Evolutionary conservation across 164 flowering plant species (phyloP), one percentile per base, ranked within the genome.

Genomic region (Malania oleifera): DNA sequence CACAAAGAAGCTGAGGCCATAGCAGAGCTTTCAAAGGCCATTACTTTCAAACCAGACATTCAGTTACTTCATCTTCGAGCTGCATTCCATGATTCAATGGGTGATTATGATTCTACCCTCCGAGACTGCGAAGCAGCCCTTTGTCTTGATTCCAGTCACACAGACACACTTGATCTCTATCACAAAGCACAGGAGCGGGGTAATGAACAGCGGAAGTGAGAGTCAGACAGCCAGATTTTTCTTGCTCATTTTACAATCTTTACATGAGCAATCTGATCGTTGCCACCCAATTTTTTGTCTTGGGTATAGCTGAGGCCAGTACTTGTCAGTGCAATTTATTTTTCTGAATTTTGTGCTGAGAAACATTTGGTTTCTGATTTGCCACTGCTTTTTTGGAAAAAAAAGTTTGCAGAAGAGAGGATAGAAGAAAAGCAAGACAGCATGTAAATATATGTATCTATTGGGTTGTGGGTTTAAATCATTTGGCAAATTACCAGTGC

Each of bases 61-160:
- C 96, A 87, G 67, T 69, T 89, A 54, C 83, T 92, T 15, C 86
- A 89, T 71, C 93, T 89, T 25, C 82, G 93, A 54, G 96, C 97
- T 12, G 92, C 96, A 60, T 93, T 93, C 64, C 75, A 85, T 46
- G 99, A 93, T 20, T 87, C 96, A 17, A 78, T 83, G 80, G 82
- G 81, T 23, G 80, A 84, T 57, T 7, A 25, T 18, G 19, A 54
- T 46, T 70, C 86, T 22, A 65, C 96, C 38, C 12, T 79, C 12
- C 74, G 80, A 65, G 96, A 92, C 69, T 87, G 86, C 55, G 87
- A 83, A 70, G 96, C 98, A 38, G 98, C 96, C 20, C 87, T 92
- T 24, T 82, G 89, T 68, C 83, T 92, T 15, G 95, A 92, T 68
- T 86, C 96, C 10, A 63, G 37, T 62, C 95, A 89, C 59, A 24